These are phyloP conservation scores for Oehlia diaphana DNA, from an alignment of 192 early-diverging fungal genomes.

Conservation along the genomic window DNA sequence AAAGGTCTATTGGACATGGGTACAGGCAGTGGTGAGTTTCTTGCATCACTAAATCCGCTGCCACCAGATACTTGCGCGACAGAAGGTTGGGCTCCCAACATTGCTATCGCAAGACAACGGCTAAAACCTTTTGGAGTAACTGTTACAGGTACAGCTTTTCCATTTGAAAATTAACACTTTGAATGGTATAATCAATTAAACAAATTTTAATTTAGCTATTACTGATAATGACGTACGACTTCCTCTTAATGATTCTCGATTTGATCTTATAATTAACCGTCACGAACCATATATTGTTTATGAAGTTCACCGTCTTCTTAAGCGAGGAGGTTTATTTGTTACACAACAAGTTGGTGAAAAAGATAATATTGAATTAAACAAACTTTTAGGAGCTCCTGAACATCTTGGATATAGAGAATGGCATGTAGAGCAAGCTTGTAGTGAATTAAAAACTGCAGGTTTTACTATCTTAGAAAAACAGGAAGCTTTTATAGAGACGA, in stretches of 20 bases:
- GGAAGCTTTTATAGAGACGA: slow-evolving; percentile 25
- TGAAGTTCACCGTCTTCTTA: slow-evolving; percentile 32
- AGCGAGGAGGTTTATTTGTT: slow-evolving; percentile 30
- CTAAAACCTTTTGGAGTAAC: slow-evolving; percentile 30
- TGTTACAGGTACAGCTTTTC: slow-evolving; percentile 13
- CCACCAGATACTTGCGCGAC: slow-evolving; percentile 32
- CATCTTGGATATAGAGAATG: slow-evolving; percentile 14
- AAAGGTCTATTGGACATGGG: slow-evolving; percentile 30
- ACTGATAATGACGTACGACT: slow-evolving; percentile 26
- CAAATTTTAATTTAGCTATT: background rate
- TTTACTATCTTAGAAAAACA: slow-evolving; percentile 24
- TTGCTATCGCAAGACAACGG: slow-evolving; percentile 29
- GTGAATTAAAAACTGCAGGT: slow-evolving; percentile 22
- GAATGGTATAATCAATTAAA: background rate
- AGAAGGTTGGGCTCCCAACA: slow-evolving; percentile 36
- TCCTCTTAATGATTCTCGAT: slow-evolving; percentile 31
- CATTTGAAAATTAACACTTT: background rate
- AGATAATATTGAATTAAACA: slow-evolving; percentile 30
- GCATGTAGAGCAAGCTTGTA: slow-evolving; percentile 25
- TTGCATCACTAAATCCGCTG: slow-evolving; percentile 20
- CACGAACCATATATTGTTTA: slow-evolving; percentile 23
- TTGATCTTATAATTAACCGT: slow-evolving; percentile 37
- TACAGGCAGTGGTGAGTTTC: slow-evolving; percentile 37
- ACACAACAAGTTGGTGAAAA: slow-evolving; percentile 38
- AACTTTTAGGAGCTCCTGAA: slow-evolving; percentile 33